Evolutionary conservation across 2,329 filamentous ascomycete genomes (phyloP).

Genomic region (Xylaria sp.): DNA sequence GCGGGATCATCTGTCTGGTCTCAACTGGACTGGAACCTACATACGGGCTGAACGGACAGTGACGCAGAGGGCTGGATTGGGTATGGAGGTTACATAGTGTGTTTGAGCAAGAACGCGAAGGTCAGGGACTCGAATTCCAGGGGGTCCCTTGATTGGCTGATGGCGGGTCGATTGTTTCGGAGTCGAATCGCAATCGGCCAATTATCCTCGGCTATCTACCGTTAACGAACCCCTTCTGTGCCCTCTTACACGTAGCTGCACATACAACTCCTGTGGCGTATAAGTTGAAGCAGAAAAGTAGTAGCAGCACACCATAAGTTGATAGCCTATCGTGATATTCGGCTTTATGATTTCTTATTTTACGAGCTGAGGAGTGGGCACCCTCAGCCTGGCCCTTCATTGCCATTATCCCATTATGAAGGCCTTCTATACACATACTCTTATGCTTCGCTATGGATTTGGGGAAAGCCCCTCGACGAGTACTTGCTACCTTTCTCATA

Average conservation of each 20-base stretch:
- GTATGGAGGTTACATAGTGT: constrained; percentile 4
- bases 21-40: constrained; percentile 1
- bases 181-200: constrained; percentile 8
- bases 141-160: neutral
- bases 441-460: no score
- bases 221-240: neutral
- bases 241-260: neutral
- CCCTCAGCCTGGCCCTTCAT: no score
- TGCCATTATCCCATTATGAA: neutral
- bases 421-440: neutral
- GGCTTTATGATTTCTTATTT: neutral
- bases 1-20: constrained; percentile 9
- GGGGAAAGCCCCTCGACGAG: no score
- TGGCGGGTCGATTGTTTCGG: constrained; percentile 24
- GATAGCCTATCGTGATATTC: neutral
- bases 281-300: neutral
- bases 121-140: constrained; percentile 11
- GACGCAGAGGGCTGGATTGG: neutral
- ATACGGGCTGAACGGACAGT: neutral
- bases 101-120: constrained; percentile 31
- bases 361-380: no score
- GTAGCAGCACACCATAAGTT: neutral
- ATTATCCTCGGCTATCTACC: neutral
- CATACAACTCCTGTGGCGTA: neutral
- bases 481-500: neutral